These are phyloP conservation scores for Discostella stelligeroides DNA, from an alignment of 108 stramenopile genomes.

Conservation along the genomic window DNA sequence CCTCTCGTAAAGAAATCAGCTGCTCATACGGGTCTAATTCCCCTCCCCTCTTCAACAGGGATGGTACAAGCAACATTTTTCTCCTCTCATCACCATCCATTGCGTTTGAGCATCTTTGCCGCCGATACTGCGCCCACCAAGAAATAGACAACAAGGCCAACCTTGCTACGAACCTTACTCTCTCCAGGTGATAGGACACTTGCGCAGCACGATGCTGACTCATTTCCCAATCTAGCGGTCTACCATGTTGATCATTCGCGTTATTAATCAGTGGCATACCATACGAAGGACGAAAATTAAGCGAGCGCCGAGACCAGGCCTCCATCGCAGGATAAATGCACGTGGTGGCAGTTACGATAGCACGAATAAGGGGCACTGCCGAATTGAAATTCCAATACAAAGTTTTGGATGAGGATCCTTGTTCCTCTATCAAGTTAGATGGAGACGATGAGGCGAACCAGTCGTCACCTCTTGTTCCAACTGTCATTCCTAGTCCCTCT, in stretches of 20 bases:
- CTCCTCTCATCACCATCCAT: neutral
- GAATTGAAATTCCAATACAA: neutral
- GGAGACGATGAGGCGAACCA: constrained; percentile 25
- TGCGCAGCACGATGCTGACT: constrained; percentile 12
- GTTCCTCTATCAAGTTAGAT: neutral
- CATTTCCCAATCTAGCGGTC: constrained; percentile 15
- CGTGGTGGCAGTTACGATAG: constrained; percentile 37
- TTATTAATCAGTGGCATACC: constrained; percentile 2
- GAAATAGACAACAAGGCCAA: constrained; percentile 34
- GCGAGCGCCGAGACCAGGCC: constrained; percentile 32
- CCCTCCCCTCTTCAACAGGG: constrained; percentile 35
- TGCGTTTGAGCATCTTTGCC: neutral
- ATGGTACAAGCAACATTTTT: neutral
- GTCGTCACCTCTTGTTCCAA: constrained; percentile 29
- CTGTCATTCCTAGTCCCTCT: constrained; percentile 39
- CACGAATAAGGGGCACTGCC: constrained; percentile 33
- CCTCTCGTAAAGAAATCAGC: constrained; percentile 23
- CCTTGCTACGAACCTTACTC: constrained; percentile 29
- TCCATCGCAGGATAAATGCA: constrained; percentile 47
- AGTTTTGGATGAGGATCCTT: neutral
- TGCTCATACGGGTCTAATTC: constrained; percentile 45
- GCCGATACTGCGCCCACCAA: constrained; percentile 30
- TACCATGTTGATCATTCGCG: constrained; percentile 7
- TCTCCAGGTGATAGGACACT: constrained; percentile 29
- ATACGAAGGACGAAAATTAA: neutral